These are phyloP conservation scores for Hypholoma sublateritium DNA, from an alignment of 768 basidiomycete species.

Conservation along the genomic window DNA sequence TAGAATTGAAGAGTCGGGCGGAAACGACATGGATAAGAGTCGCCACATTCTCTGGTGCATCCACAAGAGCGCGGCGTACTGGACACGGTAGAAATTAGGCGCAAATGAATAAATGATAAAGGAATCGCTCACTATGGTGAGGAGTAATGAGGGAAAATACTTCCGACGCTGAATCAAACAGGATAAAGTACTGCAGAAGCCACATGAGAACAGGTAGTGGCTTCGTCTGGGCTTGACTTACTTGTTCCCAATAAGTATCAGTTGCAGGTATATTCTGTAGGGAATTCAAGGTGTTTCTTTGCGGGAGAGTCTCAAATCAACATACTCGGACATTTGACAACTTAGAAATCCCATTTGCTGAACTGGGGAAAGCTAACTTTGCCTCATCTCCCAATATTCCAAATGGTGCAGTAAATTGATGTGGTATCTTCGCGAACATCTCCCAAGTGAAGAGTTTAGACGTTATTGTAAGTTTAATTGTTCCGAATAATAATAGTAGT, in stretches of 20 bases:
- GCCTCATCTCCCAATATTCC: constrained; percentile 83
- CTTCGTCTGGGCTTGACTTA: constrained; percentile 29
- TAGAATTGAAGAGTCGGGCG: constrained; percentile 67
- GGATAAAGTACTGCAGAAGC: constrained; percentile 61
- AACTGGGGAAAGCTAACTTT: constrained; percentile 86
- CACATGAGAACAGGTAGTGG: not conserved
- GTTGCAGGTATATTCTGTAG: constrained; percentile 67
- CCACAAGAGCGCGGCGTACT: constrained; percentile 82
- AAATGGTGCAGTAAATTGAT: constrained; percentile 71
- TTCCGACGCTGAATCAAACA: constrained; percentile 90
- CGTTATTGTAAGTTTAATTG: not conserved
- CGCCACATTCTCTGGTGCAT: constrained; percentile 84
- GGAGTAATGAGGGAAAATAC: constrained; percentile 88
- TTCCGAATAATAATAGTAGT: too few species aligned
- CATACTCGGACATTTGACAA: constrained; percentile 72
- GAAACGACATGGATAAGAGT: constrained; percentile 76
- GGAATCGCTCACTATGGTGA: constrained; percentile 65
- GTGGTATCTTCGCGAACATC: constrained; percentile 73
- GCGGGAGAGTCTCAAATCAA: constrained; percentile 8
- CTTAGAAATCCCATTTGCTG: constrained; percentile 77
- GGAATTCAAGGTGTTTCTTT: constrained; percentile 4
- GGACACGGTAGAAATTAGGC: constrained; percentile 12
- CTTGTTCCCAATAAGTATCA: constrained; percentile 92
- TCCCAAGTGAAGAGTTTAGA: not conserved
- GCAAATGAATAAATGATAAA: not conserved